These are phyloP conservation scores for Picochlorum sp. DNA, from an alignment of 139 green algal genomes.

Conservation along the genomic window DNA sequence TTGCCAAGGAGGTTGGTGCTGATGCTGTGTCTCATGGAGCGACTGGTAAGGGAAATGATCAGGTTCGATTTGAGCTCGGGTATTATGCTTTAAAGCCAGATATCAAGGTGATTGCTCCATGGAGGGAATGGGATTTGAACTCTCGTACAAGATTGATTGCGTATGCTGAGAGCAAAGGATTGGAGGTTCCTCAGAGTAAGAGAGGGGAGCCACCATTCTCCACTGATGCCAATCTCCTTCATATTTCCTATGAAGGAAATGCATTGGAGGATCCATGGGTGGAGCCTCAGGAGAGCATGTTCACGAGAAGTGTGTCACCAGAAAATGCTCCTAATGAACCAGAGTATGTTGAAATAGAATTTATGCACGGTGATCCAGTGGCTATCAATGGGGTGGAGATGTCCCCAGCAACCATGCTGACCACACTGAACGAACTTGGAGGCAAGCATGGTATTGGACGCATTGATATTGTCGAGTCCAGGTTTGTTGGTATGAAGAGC, in stretches of 20 bases:
- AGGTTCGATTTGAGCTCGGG: conserved; percentile 82
- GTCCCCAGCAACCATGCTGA: conserved; percentile 81
- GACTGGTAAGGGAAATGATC: conserved; percentile 99
- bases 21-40: conserved; percentile 97
- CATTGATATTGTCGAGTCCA: conserved; percentile 94
- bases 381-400: conserved; percentile 80
- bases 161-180: conserved; percentile 69
- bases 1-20: conserved; percentile 82
- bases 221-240: conserved; percentile 95
- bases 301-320: conserved; percentile 80
- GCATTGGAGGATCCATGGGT: conserved; percentile 92
- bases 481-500: conserved; percentile 95
- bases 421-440: conserved; percentile 85
- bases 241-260: conserved; percentile 88
- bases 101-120: conserved; percentile 98
- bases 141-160: conserved; percentile 78
- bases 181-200: conserved; percentile 71
- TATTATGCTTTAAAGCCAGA: conserved; percentile 98
- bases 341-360: conserved; percentile 91
- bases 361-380: conserved; percentile 94
- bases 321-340: conserved; percentile 82
- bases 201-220: conserved; percentile 85
- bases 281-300: conserved; percentile 78
- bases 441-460: conserved; percentile 65
- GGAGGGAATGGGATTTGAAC: conserved; percentile 96